phyloP scores from a whole-genome alignment of 2,329 filamentous ascomycete species.

The Aspergillus fischeri region DNA sequence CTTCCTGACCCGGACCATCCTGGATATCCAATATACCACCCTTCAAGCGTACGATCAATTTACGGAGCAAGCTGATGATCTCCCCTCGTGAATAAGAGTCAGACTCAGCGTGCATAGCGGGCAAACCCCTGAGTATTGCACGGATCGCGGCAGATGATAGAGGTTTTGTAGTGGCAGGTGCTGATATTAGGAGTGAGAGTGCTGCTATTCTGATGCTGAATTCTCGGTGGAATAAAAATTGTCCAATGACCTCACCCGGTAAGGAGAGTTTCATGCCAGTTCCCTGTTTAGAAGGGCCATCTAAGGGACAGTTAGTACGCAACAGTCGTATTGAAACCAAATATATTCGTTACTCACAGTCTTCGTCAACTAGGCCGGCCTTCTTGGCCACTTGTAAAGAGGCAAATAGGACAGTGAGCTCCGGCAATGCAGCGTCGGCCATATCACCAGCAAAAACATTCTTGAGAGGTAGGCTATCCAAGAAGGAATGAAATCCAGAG shows the following conservation, averaged over 20 bases:
- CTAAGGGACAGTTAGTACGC: constrained; percentile 18
- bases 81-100: constrained; percentile 85
- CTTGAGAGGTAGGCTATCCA: constrained; percentile 55
- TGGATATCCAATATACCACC: constrained; percentile 52
- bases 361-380: constrained; percentile 64
- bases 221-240: constrained; percentile 46
- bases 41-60: constrained; percentile 71
- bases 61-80: constrained; percentile 67
- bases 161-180: constrained; percentile 68
- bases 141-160: constrained; percentile 60
- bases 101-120: constrained; percentile 72
- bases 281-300: constrained; percentile 22
- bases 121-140: constrained; percentile 62
- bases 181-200: constrained; percentile 73
- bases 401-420: constrained; percentile 59
- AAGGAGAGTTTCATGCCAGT: constrained; percentile 23
- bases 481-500: constrained; percentile 43
- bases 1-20: constrained; percentile 22
- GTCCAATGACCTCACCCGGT: constrained; percentile 32
- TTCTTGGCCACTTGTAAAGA: constrained; percentile 70
- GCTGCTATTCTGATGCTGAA: constrained; percentile 71
- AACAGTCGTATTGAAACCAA: constrained; percentile 5
- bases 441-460: constrained; percentile 46
- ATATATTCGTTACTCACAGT: constrained; percentile 43
- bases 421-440: constrained; percentile 47